A percentile compares a stretch with the other conserved stretches of the same genome.
phyloP scores from a whole-genome alignment of 1,139 yeast genomes.

The Yamadazyma dushanensis region DNA sequence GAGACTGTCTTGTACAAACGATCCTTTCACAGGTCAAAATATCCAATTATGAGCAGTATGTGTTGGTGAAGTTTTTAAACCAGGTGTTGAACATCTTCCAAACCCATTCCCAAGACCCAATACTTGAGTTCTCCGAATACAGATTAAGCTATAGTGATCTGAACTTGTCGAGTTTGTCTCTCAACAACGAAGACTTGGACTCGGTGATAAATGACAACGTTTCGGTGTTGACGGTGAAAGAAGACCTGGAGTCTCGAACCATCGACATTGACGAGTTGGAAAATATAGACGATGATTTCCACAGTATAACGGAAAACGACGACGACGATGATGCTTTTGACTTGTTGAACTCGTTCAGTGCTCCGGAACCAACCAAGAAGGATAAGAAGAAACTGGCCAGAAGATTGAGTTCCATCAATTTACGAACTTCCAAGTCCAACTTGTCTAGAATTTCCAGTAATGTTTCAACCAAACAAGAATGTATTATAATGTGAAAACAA shows the following conservation, averaged over 20 bases:
- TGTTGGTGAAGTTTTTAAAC: conserved; percentile 10
- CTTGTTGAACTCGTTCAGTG: conserved; percentile 14
- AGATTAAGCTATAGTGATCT: conserved; percentile 12
- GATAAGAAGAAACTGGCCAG: conserved; percentile 8
- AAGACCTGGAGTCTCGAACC: background rate
- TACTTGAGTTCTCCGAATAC: conserved; percentile 7
- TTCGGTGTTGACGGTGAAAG: conserved; percentile 2
- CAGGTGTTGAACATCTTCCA: conserved; percentile 6
- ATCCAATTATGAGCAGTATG: conserved; percentile 2
- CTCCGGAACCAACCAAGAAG: background rate
- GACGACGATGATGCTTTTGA: conserved; percentile 16
- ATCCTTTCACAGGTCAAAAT: conserved; percentile 1
- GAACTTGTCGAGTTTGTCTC: conserved; percentile 9
- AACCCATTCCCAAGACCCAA: conserved; percentile 8
- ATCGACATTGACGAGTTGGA: conserved; percentile 12
- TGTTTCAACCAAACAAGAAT: conserved; percentile 12
- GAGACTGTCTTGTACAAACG: conserved; percentile 8
- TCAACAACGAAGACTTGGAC: conserved; percentile 9
- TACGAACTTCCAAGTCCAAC: conserved; percentile 5
- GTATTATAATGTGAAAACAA: conserved; percentile 11
- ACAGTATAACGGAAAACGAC: conserved; percentile 3
- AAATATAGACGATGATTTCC: conserved; percentile 18
- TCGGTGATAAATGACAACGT: conserved; percentile 7
- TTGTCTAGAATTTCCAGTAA: conserved; percentile 6
- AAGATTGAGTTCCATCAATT: conserved; percentile 9